These are phyloP conservation scores for Candida khao-thaluensis DNA, from an alignment of 805 yeast genomes.

Conservation along the genomic window DNA sequence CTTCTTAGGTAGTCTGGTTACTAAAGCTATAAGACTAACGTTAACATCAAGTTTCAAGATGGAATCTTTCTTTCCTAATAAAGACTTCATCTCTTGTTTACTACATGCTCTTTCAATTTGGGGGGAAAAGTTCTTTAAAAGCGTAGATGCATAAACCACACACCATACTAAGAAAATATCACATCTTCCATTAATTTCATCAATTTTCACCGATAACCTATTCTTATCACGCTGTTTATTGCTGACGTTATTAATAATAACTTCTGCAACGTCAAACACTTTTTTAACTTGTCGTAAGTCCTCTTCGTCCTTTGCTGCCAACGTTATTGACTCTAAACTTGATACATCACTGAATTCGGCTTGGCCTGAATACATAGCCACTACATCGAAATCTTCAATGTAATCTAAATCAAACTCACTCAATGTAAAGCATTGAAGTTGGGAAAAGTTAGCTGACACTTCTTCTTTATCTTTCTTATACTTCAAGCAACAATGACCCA, in stretches of 20 bases:
- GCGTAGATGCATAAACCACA: slow-evolving; percentile 34
- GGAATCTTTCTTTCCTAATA: slow-evolving; percentile 20
- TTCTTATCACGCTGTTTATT: slow-evolving; percentile 24
- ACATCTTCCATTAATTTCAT: slow-evolving; percentile 37
- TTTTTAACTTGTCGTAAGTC: slow-evolving; percentile 29
- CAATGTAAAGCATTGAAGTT: slow-evolving; percentile 33
- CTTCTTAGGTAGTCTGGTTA: slow-evolving; percentile 44
- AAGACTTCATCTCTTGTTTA: slow-evolving; percentile 22
- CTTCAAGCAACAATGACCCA: slow-evolving; percentile 21
- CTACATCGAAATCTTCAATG: slow-evolving; percentile 31
- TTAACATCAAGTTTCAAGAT: slow-evolving; percentile 29
- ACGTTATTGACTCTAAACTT: slow-evolving; percentile 27
- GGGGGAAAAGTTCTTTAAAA: slow-evolving; percentile 35
- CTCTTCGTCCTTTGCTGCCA: slow-evolving; percentile 17
- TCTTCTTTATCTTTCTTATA: slow-evolving; percentile 24
- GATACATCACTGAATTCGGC: slow-evolving; percentile 32
- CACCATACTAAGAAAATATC: slow-evolving; percentile 46
- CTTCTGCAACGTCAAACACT: slow-evolving; percentile 30
- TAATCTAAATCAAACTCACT: slow-evolving; percentile 41
- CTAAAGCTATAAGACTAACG: slow-evolving; percentile 37
- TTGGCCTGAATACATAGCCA: slow-evolving; percentile 18
- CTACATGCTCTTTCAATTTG: slow-evolving; percentile 27
- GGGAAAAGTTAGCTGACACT: slow-evolving; percentile 19
- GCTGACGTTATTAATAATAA: slow-evolving; percentile 23
- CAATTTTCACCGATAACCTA: slow-evolving; percentile 27